These are phyloP conservation scores for Trypanosomatidae sp. DNA, from an alignment of 208 protist species.

Conservation along the genomic window DNA sequence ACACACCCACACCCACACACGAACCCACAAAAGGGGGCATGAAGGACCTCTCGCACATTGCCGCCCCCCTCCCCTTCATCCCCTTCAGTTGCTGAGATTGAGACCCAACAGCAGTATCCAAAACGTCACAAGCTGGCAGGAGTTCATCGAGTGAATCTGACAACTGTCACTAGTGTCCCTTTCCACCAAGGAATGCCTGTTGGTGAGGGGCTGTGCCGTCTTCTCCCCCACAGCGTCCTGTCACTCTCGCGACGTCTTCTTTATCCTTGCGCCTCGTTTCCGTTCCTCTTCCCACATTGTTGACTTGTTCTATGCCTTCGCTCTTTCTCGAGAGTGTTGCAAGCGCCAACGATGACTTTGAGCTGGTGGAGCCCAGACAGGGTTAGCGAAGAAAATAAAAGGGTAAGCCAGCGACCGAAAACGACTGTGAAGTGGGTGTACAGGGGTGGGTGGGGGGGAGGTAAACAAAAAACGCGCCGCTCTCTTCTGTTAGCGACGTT, in stretches of 20 bases:
- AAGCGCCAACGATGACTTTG: neutral
- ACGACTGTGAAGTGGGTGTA: neutral
- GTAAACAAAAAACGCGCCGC: neutral
- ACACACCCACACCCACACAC: slow-evolving; percentile 4
- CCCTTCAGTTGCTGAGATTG: neutral
- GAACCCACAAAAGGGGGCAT: neutral
- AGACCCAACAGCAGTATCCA: neutral
- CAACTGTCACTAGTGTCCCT: neutral
- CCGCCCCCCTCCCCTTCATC: neutral
- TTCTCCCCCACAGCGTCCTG: neutral
- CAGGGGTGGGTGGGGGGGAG: neutral
- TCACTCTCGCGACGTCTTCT: neutral
- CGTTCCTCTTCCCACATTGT: neutral
- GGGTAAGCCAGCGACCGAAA: neutral
- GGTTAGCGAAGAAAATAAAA: neutral
- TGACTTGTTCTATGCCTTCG: neutral
- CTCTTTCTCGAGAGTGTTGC: neutral
- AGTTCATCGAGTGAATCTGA: neutral
- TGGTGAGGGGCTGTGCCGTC: neutral
- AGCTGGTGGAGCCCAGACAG: neutral
- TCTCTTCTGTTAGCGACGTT: neutral
- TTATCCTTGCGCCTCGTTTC: neutral
- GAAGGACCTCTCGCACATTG: neutral
- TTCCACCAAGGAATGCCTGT: neutral
- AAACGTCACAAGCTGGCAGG: neutral